Conservation (phyloP, 176 grass and related monocot species). For the Saccharum spontaneum region DNA sequence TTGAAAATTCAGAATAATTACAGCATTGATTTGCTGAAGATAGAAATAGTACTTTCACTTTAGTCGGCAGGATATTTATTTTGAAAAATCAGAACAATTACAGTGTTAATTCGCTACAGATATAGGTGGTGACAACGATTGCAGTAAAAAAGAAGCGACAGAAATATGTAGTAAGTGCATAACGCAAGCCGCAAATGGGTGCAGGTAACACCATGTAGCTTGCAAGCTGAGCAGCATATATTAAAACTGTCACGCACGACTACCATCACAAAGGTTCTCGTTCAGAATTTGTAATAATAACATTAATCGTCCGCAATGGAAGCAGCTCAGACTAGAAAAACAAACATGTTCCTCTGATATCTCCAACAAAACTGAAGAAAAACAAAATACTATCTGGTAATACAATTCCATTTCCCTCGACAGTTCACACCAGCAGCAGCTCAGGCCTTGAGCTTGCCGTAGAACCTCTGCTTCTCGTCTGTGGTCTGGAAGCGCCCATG, state of each 20-base stretch:
- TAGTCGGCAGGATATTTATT: no score
- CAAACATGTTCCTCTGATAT: slow-evolving; percentile 25
- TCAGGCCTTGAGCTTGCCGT: slow-evolving; percentile 57
- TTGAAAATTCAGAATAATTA: no score
- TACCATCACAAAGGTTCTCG: background rate
- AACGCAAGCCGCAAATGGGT: background rate
- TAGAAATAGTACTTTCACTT: no score
- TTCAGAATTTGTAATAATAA: slow-evolving; percentile 7
- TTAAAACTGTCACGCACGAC: background rate
- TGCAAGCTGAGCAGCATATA: no score
- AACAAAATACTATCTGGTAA: slow-evolving; percentile 8
- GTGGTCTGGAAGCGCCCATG: slow-evolving; percentile 98
- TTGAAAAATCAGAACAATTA: no score
- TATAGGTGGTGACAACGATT: background rate
- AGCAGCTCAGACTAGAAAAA: slow-evolving; percentile 32
- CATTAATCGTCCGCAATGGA: background rate
- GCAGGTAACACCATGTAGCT: no score
- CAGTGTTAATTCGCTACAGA: no score
- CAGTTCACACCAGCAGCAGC: background rate
- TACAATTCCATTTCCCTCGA: background rate
- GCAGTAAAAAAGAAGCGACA: background rate
- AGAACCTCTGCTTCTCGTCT: slow-evolving; percentile 85
- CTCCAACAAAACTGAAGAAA: slow-evolving; percentile 29
- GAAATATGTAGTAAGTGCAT: no score
- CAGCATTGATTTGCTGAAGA: no score